Evolutionary conservation across 2,329 filamentous ascomycete species (phyloP).

Genomic region (Trichoderma sp.): DNA sequence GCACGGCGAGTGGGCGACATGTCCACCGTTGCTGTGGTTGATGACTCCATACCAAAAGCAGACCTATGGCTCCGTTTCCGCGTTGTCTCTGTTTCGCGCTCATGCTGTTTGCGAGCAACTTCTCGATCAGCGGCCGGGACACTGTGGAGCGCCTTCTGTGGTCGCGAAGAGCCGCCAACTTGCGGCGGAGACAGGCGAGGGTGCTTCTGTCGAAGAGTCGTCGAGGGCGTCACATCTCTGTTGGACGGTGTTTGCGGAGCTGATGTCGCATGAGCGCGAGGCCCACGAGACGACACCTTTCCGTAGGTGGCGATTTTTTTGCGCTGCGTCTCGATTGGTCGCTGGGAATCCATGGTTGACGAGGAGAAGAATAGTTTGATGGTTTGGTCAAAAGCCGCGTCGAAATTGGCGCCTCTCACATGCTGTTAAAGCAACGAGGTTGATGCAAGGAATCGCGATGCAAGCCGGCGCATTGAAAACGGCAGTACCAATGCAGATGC

Average conservation of each 20-base stretch:
- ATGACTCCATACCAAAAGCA: slow-evolving; percentile 1
- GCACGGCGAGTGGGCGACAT: background rate
- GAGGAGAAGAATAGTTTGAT: background rate
- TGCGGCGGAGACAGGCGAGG: background rate
- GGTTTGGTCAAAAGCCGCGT: background rate
- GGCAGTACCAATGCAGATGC: background rate
- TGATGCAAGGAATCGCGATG: slow-evolving; percentile 1
- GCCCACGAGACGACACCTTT: slow-evolving; percentile 4
- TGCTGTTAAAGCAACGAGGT: background rate
- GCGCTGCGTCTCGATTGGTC: background rate
- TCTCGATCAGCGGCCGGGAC: background rate
- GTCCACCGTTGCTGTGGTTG: background rate
- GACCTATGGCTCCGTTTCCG: slow-evolving; percentile 3
- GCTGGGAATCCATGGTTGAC: slow-evolving; percentile 2
- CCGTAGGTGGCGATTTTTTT: slow-evolving; percentile 12
- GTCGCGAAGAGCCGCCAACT: background rate
- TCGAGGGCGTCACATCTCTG: background rate
- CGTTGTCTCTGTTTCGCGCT: background rate
- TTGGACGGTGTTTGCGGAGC: background rate
- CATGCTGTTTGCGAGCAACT: background rate
- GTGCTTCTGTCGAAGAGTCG: background rate
- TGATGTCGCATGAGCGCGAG: background rate
- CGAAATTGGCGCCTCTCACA: background rate
- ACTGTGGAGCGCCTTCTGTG: background rate
- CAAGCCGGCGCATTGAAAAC: background rate